Evolutionary conservation across 2,329 filamentous ascomycete species (phyloP).

Genomic region (Diaporthe helianthi): DNA sequence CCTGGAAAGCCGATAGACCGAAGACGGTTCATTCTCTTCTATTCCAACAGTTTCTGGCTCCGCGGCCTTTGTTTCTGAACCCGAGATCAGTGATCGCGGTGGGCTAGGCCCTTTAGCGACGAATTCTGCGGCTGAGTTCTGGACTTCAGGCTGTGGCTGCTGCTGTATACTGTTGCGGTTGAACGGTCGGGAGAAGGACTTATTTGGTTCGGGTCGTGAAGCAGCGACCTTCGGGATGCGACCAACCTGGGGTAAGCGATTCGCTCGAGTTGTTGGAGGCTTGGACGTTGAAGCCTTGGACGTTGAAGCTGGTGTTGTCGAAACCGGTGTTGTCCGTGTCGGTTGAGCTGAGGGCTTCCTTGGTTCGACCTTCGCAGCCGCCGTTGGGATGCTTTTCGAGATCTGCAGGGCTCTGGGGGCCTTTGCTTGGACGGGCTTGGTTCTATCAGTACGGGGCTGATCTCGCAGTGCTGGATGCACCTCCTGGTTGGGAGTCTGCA

Average conservation of each 20-base stretch:
- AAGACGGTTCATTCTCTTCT: conserved; percentile 42
- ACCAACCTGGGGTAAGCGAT: conserved; percentile 80
- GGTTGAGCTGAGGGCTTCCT: conserved; percentile 10
- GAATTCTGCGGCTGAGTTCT: conserved; percentile 47
- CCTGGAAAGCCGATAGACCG: conserved; percentile 42
- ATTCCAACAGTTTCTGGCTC: conserved; percentile 44
- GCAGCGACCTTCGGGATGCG: conserved; percentile 85
- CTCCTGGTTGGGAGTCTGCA: not conserved
- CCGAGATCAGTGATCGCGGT: conserved; percentile 45
- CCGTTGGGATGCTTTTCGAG: conserved; percentile 11
- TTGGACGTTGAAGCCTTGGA: not conserved
- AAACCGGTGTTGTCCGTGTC: not conserved
- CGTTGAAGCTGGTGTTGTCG: not conserved
- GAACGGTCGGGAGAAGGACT: conserved; percentile 88
- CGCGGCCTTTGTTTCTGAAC: conserved; percentile 48
- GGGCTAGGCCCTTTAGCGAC: conserved; percentile 58
- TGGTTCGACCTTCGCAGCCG: conserved; percentile 12
- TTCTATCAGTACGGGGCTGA: not conserved
- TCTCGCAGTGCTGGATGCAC: conserved; percentile 1
- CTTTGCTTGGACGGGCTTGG: not conserved
- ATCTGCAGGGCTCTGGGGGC: not conserved
- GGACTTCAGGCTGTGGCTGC: conserved; percentile 39
- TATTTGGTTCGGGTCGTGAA: conserved; percentile 69
- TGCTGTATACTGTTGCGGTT: conserved; percentile 59
- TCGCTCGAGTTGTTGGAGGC: conserved; percentile 51